Percentiles rank a stretch among this genome's conserved stretches.
phyloP scores from a whole-genome alignment of 148 eudicot species.

The Limonium bicolor region DNA sequence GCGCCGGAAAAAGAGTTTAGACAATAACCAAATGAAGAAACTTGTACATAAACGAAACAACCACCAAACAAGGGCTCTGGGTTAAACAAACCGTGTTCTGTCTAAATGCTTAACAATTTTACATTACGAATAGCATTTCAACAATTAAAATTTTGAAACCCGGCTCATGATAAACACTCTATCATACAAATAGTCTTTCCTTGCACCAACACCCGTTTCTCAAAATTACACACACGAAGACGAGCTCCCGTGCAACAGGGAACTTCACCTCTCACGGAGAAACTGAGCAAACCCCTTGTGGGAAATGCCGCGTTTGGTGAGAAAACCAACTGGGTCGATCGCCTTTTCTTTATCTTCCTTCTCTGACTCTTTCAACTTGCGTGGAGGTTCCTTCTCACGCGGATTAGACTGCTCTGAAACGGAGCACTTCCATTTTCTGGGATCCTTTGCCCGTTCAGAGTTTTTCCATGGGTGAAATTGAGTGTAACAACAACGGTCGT shows the following conservation, averaged over 20 bases:
- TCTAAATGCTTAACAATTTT: too few relatives aligned
- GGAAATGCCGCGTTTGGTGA: constrained; percentile 41
- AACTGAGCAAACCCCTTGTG: constrained; percentile 64
- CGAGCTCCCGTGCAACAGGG: too few relatives aligned
- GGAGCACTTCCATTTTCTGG: constrained; percentile 28
- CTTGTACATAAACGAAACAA: not conserved
- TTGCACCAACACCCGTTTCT: too few relatives aligned
- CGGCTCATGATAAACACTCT: too few relatives aligned
- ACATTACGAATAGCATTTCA: too few relatives aligned
- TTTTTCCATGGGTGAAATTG: not conserved
- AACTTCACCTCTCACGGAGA: constrained; percentile 74
- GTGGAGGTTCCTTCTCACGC: constrained; percentile 1
- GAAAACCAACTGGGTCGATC: constrained; percentile 83
- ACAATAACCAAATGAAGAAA: not conserved
- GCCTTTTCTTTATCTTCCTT: constrained; percentile 11
- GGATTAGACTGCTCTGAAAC: constrained; percentile 20
- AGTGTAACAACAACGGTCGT: constrained; percentile 1
- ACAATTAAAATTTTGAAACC: not conserved
- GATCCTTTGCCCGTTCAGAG: constrained; percentile 2
- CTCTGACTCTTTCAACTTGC: constrained; percentile 9
- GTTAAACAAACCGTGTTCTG: too few relatives aligned
- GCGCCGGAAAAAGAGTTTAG: constrained; percentile 6
- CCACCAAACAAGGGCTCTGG: too few relatives aligned
- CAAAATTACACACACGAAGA: too few relatives aligned
- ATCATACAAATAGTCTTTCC: too few relatives aligned